These are phyloP conservation scores for Boletus pseudopeckii DNA, from an alignment of 768 basidiomycete genomes.

Conservation along the genomic window DNA sequence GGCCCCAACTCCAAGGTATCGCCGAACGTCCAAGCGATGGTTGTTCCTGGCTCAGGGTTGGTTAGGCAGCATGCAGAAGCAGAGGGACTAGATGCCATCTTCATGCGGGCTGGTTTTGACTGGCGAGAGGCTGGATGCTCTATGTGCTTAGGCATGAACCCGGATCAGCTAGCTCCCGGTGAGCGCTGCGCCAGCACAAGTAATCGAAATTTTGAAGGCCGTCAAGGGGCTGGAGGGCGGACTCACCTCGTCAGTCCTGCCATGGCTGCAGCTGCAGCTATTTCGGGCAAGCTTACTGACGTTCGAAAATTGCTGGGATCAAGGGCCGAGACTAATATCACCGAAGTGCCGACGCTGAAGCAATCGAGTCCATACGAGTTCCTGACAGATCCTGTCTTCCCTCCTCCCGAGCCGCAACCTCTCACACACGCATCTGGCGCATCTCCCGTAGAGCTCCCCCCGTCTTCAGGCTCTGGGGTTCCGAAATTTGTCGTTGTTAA, in stretches of 20 bases:
- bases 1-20: constrained; percentile 74
- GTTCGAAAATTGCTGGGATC: constrained; percentile 70
- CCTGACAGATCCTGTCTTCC: constrained; percentile 63
- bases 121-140: constrained; percentile 96
- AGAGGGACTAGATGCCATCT: constrained; percentile 81
- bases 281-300: constrained; percentile 82
- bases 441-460: constrained; percentile 33
- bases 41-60: constrained; percentile 88
- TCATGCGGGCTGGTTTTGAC: constrained; percentile 90
- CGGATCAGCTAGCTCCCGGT: constrained; percentile 80
- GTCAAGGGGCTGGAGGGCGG: constrained; percentile 84
- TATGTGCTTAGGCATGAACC: constrained; percentile 97
- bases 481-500: constrained; percentile 67
- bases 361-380: constrained; percentile 70
- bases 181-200: constrained; percentile 89
- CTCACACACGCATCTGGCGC: constrained; percentile 33
- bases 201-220: constrained; percentile 91
- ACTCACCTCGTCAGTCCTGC: constrained; percentile 89
- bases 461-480: constrained; percentile 45
- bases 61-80: constrained; percentile 90
- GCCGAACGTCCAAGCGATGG: constrained; percentile 75
- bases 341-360: constrained; percentile 59
- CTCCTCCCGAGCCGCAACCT: constrained; percentile 49
- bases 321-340: constrained; percentile 36
- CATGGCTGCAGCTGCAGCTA: constrained; percentile 89